Conservation (phyloP, 2,329 filamentous ascomycete genomes). For the Coniochaeta sp. region DNA sequence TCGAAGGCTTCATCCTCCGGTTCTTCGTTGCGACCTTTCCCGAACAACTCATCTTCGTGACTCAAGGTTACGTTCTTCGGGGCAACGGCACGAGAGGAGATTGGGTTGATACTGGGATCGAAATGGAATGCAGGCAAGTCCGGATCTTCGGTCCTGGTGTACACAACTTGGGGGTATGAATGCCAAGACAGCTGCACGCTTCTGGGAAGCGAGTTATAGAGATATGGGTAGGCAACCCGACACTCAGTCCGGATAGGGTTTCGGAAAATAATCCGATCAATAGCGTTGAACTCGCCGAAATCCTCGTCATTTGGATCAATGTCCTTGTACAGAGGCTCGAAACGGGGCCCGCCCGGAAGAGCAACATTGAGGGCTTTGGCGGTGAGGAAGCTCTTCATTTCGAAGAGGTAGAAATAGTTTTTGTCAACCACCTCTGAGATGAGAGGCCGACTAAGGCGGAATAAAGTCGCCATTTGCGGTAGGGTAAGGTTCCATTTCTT, state of each 20-base stretch:
- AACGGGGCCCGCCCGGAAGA: conserved; percentile 92
- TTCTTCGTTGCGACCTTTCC: conserved; percentile 64
- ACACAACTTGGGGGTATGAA: conserved; percentile 87
- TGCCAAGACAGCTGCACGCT: conserved; percentile 94
- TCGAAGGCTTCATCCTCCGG: conserved; percentile 77
- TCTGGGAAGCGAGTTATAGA: conserved; percentile 93
- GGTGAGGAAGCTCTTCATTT: conserved; percentile 88
- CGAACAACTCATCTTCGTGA: conserved; percentile 92
- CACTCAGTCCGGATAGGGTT: conserved; percentile 93
- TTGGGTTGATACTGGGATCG: conserved; percentile 95
- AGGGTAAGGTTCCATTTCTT: conserved; percentile 90
- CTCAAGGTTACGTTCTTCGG: conserved; percentile 89
- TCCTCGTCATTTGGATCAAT: conserved; percentile 98
- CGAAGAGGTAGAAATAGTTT: conserved; percentile 98
- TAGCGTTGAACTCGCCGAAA: conserved; percentile 98
- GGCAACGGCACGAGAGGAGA: conserved; percentile 88
- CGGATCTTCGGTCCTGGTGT: conserved; percentile 78
- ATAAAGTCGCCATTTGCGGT: conserved; percentile 92
- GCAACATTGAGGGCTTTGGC: conserved; percentile 96
- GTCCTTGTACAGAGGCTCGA: conserved; percentile 96
- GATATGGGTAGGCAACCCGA: conserved; percentile 84
- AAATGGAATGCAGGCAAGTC: conserved; percentile 95
- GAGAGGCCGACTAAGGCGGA: conserved; percentile 83
- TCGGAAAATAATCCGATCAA: conserved; percentile 98
- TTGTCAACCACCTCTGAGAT: conserved; percentile 88